phyloP scores from a whole-genome alignment of 139 green algal genomes.

The Ettlia oleoabundans region DNA sequence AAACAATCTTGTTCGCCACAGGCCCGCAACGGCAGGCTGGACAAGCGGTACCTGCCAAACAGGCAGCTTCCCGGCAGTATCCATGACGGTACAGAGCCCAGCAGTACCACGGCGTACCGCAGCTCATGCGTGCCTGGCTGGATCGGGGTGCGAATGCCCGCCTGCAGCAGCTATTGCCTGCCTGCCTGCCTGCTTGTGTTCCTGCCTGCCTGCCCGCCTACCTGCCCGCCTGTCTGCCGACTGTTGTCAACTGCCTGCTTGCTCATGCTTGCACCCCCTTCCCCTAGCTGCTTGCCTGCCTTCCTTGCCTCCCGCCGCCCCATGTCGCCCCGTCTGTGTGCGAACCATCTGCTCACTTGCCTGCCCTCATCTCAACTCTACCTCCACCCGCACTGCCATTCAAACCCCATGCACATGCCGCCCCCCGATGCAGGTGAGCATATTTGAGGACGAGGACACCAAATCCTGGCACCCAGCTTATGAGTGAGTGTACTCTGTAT shows the following conservation, averaged over 20 bases:
- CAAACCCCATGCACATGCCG: no score
- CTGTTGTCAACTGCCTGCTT: no score
- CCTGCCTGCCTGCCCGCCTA: not conserved
- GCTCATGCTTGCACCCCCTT: no score
- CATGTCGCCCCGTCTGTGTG: no score
- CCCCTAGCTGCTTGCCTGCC: no score
- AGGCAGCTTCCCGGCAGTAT: not conserved
- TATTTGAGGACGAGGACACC: not conserved
- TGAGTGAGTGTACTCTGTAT: slow-evolving; percentile 10
- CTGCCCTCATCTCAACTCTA: no score
- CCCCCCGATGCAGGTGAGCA: not conserved
- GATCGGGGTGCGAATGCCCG: slow-evolving; percentile 9
- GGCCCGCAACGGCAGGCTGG: not conserved
- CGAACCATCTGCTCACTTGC: no score
- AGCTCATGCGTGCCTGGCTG: slow-evolving; percentile 12
- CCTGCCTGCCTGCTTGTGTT: not conserved
- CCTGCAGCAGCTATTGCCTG: not conserved
- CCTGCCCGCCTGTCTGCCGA: not conserved
- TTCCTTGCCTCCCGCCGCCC: no score
- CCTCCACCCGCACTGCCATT: no score
- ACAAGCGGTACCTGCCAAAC: slow-evolving; percentile 7
- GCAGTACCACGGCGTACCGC: not conserved
- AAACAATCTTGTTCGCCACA: no score
- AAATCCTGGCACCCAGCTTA: not conserved
- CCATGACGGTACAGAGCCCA: no score